phyloP scores from a whole-genome alignment of 1,284 basidiomycete species.

The Hymenochaete sp. region DNA sequence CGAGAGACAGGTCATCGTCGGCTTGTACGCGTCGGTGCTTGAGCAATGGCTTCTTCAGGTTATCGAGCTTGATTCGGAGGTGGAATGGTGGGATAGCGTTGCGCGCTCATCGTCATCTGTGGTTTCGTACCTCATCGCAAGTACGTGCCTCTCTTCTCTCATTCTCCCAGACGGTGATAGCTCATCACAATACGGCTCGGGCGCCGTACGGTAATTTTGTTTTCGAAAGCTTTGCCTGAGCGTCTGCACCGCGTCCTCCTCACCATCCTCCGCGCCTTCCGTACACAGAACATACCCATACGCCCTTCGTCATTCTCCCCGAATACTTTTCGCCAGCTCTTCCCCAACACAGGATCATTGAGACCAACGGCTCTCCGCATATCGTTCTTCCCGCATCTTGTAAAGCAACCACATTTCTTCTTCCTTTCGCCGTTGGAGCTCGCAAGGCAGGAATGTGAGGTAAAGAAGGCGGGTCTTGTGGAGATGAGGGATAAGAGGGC shows the following conservation, averaged over 20 bases:
- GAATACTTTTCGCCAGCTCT: conserved; percentile 40
- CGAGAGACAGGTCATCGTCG: conserved; percentile 33
- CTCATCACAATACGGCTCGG: too few species aligned
- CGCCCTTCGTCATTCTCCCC: conserved; percentile 41
- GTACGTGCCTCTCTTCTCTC: conserved; percentile 32
- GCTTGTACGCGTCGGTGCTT: conserved; percentile 51
- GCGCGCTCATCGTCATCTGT: conserved; percentile 44
- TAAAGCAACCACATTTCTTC: conserved; percentile 11
- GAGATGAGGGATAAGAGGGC: conserved; percentile 56
- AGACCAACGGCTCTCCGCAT: conserved; percentile 41
- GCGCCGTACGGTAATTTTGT: too few species aligned
- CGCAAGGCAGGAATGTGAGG: conserved; percentile 52
- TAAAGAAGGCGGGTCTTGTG: conserved; percentile 50
- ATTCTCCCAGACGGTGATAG: not conserved
- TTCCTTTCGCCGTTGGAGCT: conserved; percentile 43
- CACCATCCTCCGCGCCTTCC: conserved; percentile 39
- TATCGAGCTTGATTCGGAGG: conserved; percentile 53
- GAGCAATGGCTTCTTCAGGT: conserved; percentile 53
- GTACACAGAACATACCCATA: conserved; percentile 39
- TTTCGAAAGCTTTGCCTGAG: conserved; percentile 51
- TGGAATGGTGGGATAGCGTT: conserved; percentile 69
- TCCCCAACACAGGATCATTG: conserved; percentile 34
- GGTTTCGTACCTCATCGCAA: conserved; percentile 56
- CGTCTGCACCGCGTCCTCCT: conserved; percentile 38
- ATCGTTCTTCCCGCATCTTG: conserved; percentile 53